Evolutionary conservation across 2,329 filamentous ascomycete species (phyloP).

Genomic region (Rhynchosporium secalis): DNA sequence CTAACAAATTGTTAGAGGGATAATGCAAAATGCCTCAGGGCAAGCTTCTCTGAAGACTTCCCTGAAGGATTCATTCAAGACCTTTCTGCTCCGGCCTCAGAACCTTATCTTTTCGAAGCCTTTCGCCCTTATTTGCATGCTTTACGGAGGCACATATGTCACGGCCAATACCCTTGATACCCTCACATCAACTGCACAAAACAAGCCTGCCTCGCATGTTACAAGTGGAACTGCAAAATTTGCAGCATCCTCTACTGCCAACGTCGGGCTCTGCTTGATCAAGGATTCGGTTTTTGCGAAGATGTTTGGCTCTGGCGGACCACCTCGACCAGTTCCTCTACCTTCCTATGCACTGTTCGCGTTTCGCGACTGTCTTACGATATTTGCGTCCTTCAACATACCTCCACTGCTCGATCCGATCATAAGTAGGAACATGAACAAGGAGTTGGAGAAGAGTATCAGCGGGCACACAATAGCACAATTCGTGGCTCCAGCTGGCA

Average conservation of each 20-base stretch:
- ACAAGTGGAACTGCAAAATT: slow-evolving; percentile 81
- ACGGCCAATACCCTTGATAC: slow-evolving; percentile 90
- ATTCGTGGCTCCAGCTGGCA: slow-evolving; percentile 74
- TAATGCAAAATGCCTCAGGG: slow-evolving; percentile 81
- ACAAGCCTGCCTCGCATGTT: slow-evolving; percentile 58
- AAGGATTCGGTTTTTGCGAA: slow-evolving; percentile 85
- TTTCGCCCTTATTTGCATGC: slow-evolving; percentile 66
- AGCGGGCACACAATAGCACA: slow-evolving; percentile 68
- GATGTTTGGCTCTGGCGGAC: slow-evolving; percentile 69
- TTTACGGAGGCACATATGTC: slow-evolving; percentile 88
- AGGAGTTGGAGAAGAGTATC: slow-evolving; percentile 51
- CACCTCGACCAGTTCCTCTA: slow-evolving; percentile 60
- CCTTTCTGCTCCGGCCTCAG: slow-evolving; percentile 61
- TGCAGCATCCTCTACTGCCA: slow-evolving; percentile 74
- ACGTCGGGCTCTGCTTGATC: slow-evolving; percentile 83
- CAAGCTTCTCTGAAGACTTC: slow-evolving; percentile 59
- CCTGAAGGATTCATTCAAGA: slow-evolving; percentile 56
- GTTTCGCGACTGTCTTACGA: slow-evolving; percentile 79
- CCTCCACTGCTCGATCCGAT: slow-evolving; percentile 74
- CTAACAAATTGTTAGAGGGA: slow-evolving; percentile 53
- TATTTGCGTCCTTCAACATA: slow-evolving; percentile 90
- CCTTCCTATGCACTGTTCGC: slow-evolving; percentile 79
- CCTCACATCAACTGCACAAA: slow-evolving; percentile 60
- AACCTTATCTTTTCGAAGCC: slow-evolving; percentile 63
- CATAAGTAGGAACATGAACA: slow-evolving; percentile 56